Conservation (phyloP, 495 filamentous ascomycete species). For the Platismatia glauca region DNA sequence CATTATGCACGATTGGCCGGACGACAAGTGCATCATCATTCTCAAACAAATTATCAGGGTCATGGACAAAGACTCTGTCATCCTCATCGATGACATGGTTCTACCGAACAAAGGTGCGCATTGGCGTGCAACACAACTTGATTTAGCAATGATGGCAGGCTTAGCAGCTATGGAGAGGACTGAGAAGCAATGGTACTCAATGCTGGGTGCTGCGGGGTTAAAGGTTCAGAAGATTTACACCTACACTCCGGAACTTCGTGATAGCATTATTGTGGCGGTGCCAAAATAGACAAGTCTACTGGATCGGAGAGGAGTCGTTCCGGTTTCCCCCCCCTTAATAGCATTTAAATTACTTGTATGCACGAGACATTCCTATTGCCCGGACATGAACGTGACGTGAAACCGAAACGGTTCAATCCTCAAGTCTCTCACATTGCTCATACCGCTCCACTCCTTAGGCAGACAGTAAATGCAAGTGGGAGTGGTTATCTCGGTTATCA, state of each 20-base stretch:
- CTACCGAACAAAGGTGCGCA: slow-evolving; percentile 29
- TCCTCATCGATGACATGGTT: slow-evolving; percentile 38
- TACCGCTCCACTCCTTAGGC: no score
- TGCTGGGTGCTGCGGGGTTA: slow-evolving; percentile 36
- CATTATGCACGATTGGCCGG: slow-evolving; percentile 42
- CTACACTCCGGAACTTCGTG: slow-evolving; percentile 18
- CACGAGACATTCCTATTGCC: no score
- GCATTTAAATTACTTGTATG: no score
- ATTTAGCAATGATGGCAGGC: slow-evolving; percentile 33
- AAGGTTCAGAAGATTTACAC: slow-evolving; percentile 34
- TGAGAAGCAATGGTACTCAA: slow-evolving; percentile 32
- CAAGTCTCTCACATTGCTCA: no score
- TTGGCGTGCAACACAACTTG: slow-evolving; percentile 28
- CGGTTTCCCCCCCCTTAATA: no score
- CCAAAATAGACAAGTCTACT: no score
- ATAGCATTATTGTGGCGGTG: slow-evolving; percentile 19
- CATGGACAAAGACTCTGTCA: slow-evolving; percentile 30
- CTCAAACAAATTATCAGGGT: slow-evolving; percentile 31
- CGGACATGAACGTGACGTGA: no score
- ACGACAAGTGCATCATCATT: slow-evolving; percentile 36
- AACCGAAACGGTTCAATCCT: no score
- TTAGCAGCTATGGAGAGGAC: slow-evolving; percentile 33
- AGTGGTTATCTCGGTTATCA: no score
- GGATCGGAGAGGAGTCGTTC: no score
- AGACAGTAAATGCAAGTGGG: no score